Conservation (phyloP, 768 basidiomycete species). For the Mycena amicta region DNA sequence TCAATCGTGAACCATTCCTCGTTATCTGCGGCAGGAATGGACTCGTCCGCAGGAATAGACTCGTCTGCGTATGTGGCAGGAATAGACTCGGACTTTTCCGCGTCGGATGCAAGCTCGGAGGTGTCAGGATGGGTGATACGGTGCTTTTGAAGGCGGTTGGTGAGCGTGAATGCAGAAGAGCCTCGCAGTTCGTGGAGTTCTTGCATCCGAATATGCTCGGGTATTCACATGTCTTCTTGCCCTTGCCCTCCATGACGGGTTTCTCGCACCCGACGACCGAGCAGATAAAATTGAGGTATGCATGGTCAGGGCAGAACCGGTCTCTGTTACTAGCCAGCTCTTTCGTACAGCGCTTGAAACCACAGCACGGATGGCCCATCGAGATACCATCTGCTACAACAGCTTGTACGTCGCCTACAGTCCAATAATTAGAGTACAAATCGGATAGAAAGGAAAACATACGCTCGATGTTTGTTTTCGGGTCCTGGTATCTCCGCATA, state of each 20-base stretch:
- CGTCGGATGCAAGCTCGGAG: too few relatives aligned
- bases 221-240: slow-evolving; percentile 11
- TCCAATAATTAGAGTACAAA: background rate
- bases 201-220: slow-evolving; percentile 16
- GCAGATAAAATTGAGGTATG: slow-evolving; percentile 8
- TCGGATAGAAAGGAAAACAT: background rate
- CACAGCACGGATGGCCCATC: slow-evolving; percentile 24
- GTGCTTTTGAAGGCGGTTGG: background rate
- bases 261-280: slow-evolving; percentile 19
- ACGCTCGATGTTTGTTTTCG: slow-evolving; percentile 7
- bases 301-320: slow-evolving; percentile 23
- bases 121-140: background rate
- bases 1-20: slow-evolving; percentile 15
- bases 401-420: slow-evolving; percentile 8
- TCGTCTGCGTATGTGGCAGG: too few relatives aligned
- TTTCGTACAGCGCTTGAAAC: slow-evolving; percentile 4
- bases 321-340: slow-evolving; percentile 18
- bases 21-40: background rate
- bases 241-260: too few relatives aligned
- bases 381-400: slow-evolving; percentile 20
- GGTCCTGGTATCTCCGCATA: slow-evolving; percentile 16
- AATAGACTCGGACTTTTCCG: too few relatives aligned
- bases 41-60: background rate
- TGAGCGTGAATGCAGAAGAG: background rate
- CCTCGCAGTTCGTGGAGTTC: background rate